Conservation (phyloP, 2,329 filamentous ascomycete genomes). For the Drechslerella coelobrocha region DNA sequence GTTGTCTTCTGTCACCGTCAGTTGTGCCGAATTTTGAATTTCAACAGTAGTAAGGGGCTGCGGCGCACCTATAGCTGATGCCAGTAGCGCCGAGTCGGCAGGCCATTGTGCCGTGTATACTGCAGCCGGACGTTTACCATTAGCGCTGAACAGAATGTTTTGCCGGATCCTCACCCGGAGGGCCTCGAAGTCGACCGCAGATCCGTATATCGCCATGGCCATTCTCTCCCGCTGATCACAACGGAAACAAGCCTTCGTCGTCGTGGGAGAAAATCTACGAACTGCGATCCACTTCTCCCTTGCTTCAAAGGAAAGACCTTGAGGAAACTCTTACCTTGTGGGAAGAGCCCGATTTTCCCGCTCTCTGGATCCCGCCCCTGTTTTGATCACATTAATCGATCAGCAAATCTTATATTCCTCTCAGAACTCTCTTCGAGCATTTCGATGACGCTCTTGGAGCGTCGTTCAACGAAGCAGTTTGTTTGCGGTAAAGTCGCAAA, state of each 20-base stretch:
- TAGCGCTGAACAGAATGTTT: slow-evolving; percentile 47
- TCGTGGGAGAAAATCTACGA: slow-evolving; percentile 35
- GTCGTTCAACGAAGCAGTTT: neutral
- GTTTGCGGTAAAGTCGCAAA: slow-evolving; percentile 18
- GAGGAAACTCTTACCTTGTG: slow-evolving; percentile 70
- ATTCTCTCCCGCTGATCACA: slow-evolving; percentile 2
- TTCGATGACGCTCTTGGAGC: slow-evolving; percentile 27
- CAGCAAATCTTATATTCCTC: slow-evolving; percentile 43
- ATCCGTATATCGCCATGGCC: slow-evolving; percentile 37
- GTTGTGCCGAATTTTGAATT: slow-evolving; percentile 8
- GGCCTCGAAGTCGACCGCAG: slow-evolving; percentile 44
- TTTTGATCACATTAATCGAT: slow-evolving; percentile 39
- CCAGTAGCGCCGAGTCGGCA: slow-evolving; percentile 14
- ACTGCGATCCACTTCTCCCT: slow-evolving; percentile 53
- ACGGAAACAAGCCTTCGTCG: slow-evolving; percentile 9
- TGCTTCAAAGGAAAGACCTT: slow-evolving; percentile 38
- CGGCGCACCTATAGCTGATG: slow-evolving; percentile 22
- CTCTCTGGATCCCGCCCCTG: slow-evolving; percentile 73
- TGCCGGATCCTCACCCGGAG: slow-evolving; percentile 47
- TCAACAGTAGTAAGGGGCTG: neutral
- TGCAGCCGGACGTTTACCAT: slow-evolving; percentile 32
- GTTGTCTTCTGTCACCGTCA: slow-evolving; percentile 31
- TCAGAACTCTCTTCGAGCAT: slow-evolving; percentile 18
- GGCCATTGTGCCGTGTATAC: slow-evolving; percentile 48
- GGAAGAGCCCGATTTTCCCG: slow-evolving; percentile 78